These are phyloP conservation scores for Hypoxylon sp. DNA, from an alignment of 2,329 filamentous ascomycete genomes.

Conservation along the genomic window DNA sequence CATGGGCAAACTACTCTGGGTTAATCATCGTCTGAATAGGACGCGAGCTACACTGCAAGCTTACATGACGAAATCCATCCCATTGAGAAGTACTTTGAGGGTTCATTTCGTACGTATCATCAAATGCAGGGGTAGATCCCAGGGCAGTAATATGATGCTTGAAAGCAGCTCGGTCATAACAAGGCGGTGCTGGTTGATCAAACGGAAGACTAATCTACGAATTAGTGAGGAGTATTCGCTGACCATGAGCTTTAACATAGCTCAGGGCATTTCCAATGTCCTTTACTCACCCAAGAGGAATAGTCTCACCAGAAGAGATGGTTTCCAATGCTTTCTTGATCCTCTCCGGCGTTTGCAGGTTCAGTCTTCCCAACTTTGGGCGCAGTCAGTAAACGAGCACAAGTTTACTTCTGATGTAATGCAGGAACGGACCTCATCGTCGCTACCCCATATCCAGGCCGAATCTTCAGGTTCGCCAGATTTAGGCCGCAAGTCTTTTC, in stretches of 20 bases:
- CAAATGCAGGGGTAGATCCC: constrained; percentile 13
- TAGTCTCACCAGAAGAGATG: constrained; percentile 23
- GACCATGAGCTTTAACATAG: not conserved
- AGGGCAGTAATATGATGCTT: constrained; percentile 24
- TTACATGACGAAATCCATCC: constrained; percentile 40
- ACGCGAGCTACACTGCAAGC: not conserved
- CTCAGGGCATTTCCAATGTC: not conserved
- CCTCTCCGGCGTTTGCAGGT: constrained; percentile 38
- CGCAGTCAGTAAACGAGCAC: not conserved
- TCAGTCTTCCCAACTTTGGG: constrained; percentile 32
- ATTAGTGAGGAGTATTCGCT: constrained; percentile 9
- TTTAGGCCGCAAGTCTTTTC: constrained; percentile 37
- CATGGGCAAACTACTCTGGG: constrained; percentile 23
- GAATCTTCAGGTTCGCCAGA: constrained; percentile 35
- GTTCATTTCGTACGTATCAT: constrained; percentile 38
- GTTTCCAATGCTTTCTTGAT: constrained; percentile 37
- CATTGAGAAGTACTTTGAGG: constrained; percentile 39
- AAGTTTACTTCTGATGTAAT: not conserved
- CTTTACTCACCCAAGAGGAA: constrained; percentile 26
- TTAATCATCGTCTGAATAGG: not conserved
- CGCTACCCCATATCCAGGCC: constrained; percentile 39
- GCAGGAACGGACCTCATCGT: constrained; percentile 29
- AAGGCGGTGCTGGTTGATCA: constrained; percentile 26
- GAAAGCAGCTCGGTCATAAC: constrained; percentile 25
- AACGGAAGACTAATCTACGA: constrained; percentile 31